Base-by-base conservation (phyloP, 225 moss, liverwort and hornwort species). In the Polytrichum formosum region DNA sequence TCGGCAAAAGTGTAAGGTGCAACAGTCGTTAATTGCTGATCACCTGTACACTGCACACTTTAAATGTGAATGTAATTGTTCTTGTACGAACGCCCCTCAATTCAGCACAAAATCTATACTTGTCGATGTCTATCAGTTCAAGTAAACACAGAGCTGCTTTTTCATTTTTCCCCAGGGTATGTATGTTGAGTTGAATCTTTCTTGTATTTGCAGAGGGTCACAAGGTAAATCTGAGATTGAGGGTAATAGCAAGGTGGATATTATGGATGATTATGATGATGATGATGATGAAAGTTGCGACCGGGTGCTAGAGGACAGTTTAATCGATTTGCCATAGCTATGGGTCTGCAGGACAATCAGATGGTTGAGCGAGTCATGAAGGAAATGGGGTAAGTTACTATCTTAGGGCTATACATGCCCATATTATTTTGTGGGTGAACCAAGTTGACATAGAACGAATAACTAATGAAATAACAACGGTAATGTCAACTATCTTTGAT, bases 261-360 rank as follows among this genome's bases (percentile, higher is more conserved):
- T 77, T 53, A 59, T 82, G 20, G 79, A 88, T 70, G 83, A 84
- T 63, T 79, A 28, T 63, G 81, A 88, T 69, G 84, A 84, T 65
- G 88, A 83, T 28, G 72, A 75, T 56, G 91, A 81, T 53, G 75
- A 86, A 72, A 76, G 67, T 71, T 77, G 86, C 31, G 79, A 84
- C 27, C 78, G 83, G 54, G 77, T 79, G 61, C 88, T 91, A 31
- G 79, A 94, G 67, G 94, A 63, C 90, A 94, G 63, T 91, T 94
- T 71, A 94, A 90, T 56, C 90, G 88, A 54, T 94, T 94, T 79
- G 91, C 94, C 29, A 86, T 88, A 66, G 94, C 91, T 26, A 84
- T 94, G 83, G 90, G 88, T 21, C 70, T 83, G 70, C 84, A 83
- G 69, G 90, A 94, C 76, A 81, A 80, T 60, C 72, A 82, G 73